phyloP scores from a whole-genome alignment of 208 protist species.

The Acanthamoeba triangularis region DNA sequence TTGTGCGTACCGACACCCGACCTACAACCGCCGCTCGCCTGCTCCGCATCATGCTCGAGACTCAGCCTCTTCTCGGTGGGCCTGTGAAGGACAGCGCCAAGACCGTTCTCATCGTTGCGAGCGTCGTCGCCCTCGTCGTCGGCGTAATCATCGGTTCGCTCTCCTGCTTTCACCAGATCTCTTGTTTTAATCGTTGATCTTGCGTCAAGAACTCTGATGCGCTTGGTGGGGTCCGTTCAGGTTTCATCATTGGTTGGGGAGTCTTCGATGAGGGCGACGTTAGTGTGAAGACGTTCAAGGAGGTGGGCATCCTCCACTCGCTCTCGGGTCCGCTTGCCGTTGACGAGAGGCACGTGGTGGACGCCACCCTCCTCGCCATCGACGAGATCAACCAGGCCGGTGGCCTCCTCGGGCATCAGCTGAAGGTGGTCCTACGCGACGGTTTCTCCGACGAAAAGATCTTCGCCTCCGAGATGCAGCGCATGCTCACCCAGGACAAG shows the following conservation, averaged over 20 bases:
- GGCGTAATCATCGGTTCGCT: neutral
- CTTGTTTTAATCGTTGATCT: neutral
- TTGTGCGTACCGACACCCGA: neutral
- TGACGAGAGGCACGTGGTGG: constrained; percentile 42
- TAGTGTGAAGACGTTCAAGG: neutral
- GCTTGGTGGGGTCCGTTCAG: neutral
- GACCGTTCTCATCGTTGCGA: neutral
- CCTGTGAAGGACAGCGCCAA: neutral
- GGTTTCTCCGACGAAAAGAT: constrained; percentile 36
- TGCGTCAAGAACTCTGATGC: neutral
- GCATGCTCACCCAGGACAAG: constrained; percentile 4
- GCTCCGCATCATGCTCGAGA: neutral
- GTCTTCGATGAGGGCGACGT: neutral
- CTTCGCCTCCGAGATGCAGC: constrained; percentile 32
- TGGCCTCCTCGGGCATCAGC: neutral
- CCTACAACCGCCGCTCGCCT: neutral
- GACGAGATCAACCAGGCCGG: constrained; percentile 43
- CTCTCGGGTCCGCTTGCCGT: constrained; percentile 36
- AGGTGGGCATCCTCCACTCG: constrained; percentile 45
- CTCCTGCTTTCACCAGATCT: too few species aligned
- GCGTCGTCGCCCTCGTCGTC: neutral
- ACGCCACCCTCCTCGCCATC: constrained; percentile 59
- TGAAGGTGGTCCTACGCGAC: constrained; percentile 28
- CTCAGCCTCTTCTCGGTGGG: neutral
- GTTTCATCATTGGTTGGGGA: neutral